Evolutionary conservation across 2,329 filamentous ascomycete species (phyloP), one percentile per base, ranked within the genome.

Genomic region (Talaromyces sp.): DNA sequence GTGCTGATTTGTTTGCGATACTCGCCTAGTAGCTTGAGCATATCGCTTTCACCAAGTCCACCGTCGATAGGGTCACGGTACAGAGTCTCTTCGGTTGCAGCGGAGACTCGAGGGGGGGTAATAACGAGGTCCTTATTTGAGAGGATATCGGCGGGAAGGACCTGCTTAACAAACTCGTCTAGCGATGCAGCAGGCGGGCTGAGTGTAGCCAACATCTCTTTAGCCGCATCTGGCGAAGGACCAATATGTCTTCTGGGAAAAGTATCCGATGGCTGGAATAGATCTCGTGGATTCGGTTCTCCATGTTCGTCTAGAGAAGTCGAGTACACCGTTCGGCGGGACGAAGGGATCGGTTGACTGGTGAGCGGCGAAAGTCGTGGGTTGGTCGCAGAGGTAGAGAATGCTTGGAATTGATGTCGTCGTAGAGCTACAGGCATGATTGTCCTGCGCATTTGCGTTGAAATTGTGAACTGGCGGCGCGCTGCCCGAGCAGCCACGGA

Each of bases 241-340:
- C 93, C 93, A 79, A 97, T 96, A 79, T 97, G 94, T 58, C 94
- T 88, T 65, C 90, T 85, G 63, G 90, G 84, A 73, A 97, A 96
- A 47, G 87, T 82, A 73, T 84, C 82, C 50, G 84, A 75, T 56
- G 82, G 81, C 43, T 79, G 78, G 68, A 81, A 80, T 50, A 78
- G 68, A 63, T 81, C 76, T 54, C 72, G 71, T 22, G 76, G 76
- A 57, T 76, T 73, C 16, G 75, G 73, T 24, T 73, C 74, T 31
- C 76, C 93, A 78, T 98, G 94, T 70, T 96, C 93, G 7, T 92
- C 95, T 5, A 93, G 90, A 0, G 94, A 97, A 76, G 90, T 97
- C 74, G 90, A 93, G 77, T 97, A 92, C 22, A 99, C 94, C 39
- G 71, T 69, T 41, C 77, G 74, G 56, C 70, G 73, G 7, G 71